A percentile compares a stretch with the other conserved stretches of the same genome.
Conservation (phyloP, 1,139 yeast species). For the Wickerhamiella pararugosa region DNA sequence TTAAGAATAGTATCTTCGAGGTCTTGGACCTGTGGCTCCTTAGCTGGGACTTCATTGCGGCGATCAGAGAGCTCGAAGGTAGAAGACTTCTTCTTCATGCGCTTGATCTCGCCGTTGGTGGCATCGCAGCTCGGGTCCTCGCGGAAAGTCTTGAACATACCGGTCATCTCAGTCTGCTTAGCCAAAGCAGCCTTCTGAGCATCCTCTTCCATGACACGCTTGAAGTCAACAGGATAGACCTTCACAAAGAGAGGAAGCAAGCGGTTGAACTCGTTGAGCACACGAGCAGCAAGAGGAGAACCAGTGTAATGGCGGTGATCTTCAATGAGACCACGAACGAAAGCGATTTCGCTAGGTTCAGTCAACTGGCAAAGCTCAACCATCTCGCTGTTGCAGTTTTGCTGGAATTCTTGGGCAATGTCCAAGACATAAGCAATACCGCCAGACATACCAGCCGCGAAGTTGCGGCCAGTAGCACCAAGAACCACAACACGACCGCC, state of each 20-base stretch:
- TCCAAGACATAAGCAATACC: conserved; percentile 96
- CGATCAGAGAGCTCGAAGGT: conserved; percentile 10
- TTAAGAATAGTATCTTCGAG: conserved; percentile 79
- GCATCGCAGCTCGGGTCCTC: conserved; percentile 77
- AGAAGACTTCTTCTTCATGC: conserved; percentile 16
- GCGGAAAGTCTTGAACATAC: conserved; percentile 49
- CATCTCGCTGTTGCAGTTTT: conserved; percentile 66
- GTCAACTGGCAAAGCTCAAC: conserved; percentile 64
- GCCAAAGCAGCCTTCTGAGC: conserved; percentile 53
- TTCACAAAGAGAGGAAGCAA: conserved; percentile 81
- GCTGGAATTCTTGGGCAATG: conserved; percentile 81
- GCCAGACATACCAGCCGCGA: conserved; percentile 99
- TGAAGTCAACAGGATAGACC: conserved; percentile 85
- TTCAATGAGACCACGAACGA: conserved; percentile 82
- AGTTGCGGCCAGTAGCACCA: conserved; percentile 85
- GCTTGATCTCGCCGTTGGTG: conserved; percentile 63
- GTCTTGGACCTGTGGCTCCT: conserved; percentile 79
- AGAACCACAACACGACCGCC: conserved; percentile 95
- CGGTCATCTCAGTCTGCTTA: conserved; percentile 34
- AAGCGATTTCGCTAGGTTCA: conserved; percentile 89
- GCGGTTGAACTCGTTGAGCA: conserved; percentile 76
- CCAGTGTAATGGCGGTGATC: conserved; percentile 92
- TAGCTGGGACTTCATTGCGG: conserved; percentile 32
- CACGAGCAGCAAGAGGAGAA: conserved; percentile 75
- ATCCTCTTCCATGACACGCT: conserved; percentile 73